Evolutionary conservation across 2,329 filamentous ascomycete species (phyloP).

Genomic region (Penicillium sp.): DNA sequence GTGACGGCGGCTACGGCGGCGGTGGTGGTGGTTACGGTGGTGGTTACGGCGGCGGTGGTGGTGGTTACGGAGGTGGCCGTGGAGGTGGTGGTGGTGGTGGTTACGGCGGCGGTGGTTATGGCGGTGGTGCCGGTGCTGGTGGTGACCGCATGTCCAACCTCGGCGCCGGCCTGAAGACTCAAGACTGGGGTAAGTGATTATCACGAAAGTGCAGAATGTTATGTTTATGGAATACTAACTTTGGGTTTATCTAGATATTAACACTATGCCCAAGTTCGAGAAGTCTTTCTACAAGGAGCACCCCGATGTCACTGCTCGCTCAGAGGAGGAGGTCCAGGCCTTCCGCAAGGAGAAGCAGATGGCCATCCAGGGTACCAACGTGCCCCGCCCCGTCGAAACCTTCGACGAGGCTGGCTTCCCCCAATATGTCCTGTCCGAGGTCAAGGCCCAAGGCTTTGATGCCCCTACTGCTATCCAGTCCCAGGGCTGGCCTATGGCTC

Average conservation of each 20-base stretch:
- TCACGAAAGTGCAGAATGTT: background rate
- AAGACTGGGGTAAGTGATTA: slow-evolving; percentile 73
- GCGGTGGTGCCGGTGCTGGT: slow-evolving; percentile 60
- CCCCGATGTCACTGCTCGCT: slow-evolving; percentile 70
- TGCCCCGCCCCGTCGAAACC: slow-evolving; percentile 91
- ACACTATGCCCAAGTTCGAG: slow-evolving; percentile 87
- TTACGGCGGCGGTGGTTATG: slow-evolving; percentile 36
- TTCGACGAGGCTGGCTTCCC: slow-evolving; percentile 99
- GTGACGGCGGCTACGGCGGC: slow-evolving; percentile 53
- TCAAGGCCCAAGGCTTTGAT: slow-evolving; percentile 95
- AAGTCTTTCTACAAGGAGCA: slow-evolving; percentile 99
- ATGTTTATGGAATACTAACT: slow-evolving; percentile 25
- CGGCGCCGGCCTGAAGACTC: slow-evolving; percentile 80
- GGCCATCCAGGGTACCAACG: slow-evolving; percentile 72
- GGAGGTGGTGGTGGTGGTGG: slow-evolving; percentile 35
- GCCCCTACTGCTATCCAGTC: slow-evolving; percentile 95
- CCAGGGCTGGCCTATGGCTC: slow-evolving; percentile 98
- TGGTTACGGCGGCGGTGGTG: slow-evolving; percentile 33
- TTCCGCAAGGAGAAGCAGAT: slow-evolving; percentile 87
- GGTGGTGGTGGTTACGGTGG: slow-evolving; percentile 32
- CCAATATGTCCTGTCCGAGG: slow-evolving; percentile 94
- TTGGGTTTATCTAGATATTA: slow-evolving; percentile 59
- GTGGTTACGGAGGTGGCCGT: slow-evolving; percentile 32
- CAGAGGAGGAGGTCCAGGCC: slow-evolving; percentile 75
- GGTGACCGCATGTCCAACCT: slow-evolving; percentile 95